Evolutionary conservation across 345 rosid genomes (phyloP).

Genomic region (Brassica juncea): DNA sequence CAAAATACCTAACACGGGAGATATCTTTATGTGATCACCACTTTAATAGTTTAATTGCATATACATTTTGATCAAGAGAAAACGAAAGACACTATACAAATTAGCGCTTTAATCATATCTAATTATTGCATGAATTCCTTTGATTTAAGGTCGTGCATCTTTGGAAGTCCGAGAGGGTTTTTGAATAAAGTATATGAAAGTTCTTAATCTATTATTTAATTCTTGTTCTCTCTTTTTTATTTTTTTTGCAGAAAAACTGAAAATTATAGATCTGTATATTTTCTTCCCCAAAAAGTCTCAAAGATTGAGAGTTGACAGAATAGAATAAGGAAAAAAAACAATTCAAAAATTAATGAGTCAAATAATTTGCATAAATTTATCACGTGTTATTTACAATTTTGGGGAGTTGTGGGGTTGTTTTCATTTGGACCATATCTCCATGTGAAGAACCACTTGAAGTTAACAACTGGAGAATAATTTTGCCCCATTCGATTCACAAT

Average conservation of each 20-base stretch:
- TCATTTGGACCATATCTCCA: constrained; percentile 40
- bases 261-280: not conserved
- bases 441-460: constrained; percentile 24
- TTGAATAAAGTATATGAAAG: constrained; percentile 31
- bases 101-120: constrained; percentile 39
- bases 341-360: not conserved
- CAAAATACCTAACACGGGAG: constrained; percentile 45
- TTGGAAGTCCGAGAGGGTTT: constrained; percentile 50
- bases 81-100: constrained; percentile 29
- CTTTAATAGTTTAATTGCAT: not conserved
- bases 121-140: constrained; percentile 46
- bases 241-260: not conserved
- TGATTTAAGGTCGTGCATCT: constrained; percentile 44
- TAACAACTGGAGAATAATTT: constrained; percentile 29
- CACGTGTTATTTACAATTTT: constrained; percentile 7
- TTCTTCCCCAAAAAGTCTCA: constrained; percentile 4
- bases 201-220: not conserved
- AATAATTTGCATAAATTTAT: not conserved
- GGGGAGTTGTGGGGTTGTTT: constrained; percentile 34
- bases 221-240: not conserved
- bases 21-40: constrained; percentile 32
- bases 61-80: constrained; percentile 9
- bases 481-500: constrained; percentile 24
- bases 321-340: not conserved
- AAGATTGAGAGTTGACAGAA: constrained; percentile 12